Percentiles rank a stretch among this genome's conserved stretches.
Evolutionary conservation across 352 stramenopile genomes (phyloP).

Genomic region (Phytophthora nicotianae): DNA sequence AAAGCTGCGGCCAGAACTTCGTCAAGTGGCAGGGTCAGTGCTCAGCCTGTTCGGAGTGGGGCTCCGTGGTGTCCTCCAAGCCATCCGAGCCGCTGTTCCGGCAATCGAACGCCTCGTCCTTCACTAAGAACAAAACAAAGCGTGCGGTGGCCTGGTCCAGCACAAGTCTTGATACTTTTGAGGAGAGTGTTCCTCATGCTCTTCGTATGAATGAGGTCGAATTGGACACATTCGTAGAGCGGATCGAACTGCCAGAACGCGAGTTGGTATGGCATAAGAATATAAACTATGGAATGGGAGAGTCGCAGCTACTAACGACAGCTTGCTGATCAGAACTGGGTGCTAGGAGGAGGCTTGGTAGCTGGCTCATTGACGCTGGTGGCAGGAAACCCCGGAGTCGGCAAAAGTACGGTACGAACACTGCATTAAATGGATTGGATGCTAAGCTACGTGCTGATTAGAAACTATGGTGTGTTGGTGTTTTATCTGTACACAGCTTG

Average conservation of each 20-base stretch:
- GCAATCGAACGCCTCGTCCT: slow-evolving; percentile 63
- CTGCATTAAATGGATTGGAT: background rate
- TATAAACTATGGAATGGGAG: slow-evolving; percentile 27
- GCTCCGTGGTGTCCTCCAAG: slow-evolving; percentile 78
- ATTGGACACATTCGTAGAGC: slow-evolving; percentile 52
- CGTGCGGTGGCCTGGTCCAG: slow-evolving; percentile 43
- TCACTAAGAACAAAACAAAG: slow-evolving; percentile 44
- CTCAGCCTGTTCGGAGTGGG: slow-evolving; percentile 90
- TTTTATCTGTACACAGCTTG: slow-evolving; percentile 53
- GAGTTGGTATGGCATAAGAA: slow-evolving; percentile 48
- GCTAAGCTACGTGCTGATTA: background rate
- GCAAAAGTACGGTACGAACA: slow-evolving; percentile 85
- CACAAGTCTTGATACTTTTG: slow-evolving; percentile 20
- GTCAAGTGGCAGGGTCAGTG: slow-evolving; percentile 89
- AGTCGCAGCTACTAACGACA: slow-evolving; percentile 49
- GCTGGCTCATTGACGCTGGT: slow-evolving; percentile 95
- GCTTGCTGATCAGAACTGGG: slow-evolving; percentile 79
- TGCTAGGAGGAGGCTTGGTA: slow-evolving; percentile 96
- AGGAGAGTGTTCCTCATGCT: slow-evolving; percentile 31
- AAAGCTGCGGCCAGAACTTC: slow-evolving; percentile 66
- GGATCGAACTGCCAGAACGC: slow-evolving; percentile 71
- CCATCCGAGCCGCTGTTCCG: slow-evolving; percentile 45
- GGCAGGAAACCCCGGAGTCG: slow-evolving; percentile 94
- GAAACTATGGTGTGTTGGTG: slow-evolving; percentile 5
- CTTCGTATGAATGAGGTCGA: slow-evolving; percentile 81